Conservation (phyloP, 768 basidiomycete genomes). For the Amanita pseudoporphyria region DNA sequence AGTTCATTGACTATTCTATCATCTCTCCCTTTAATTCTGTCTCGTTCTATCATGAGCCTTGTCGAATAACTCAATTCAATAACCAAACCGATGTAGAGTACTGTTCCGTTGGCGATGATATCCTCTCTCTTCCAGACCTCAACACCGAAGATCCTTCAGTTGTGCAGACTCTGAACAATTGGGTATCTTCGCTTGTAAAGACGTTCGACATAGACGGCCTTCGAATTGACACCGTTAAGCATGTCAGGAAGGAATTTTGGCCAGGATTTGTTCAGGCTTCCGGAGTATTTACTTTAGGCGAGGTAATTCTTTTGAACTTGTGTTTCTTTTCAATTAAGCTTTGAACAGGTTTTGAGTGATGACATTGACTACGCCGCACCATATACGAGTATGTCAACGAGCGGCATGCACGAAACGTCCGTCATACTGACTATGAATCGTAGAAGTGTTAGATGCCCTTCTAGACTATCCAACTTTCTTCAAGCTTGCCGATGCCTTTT, state of each 20-base stretch:
- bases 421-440: not conserved
- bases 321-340: not conserved
- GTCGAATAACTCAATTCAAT: constrained; percentile 51
- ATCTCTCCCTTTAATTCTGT: constrained; percentile 19
- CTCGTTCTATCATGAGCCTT: constrained; percentile 50
- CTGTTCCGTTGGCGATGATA: constrained; percentile 68
- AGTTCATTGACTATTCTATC: constrained; percentile 18
- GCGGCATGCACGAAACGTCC: not conserved
- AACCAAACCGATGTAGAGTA: constrained; percentile 49
- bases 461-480: constrained; percentile 54
- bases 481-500: constrained; percentile 41
- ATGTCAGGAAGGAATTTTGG: constrained; percentile 63
- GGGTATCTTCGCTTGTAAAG: constrained; percentile 49
- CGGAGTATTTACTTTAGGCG: constrained; percentile 66
- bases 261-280: constrained; percentile 48
- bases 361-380: constrained; percentile 21
- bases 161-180: constrained; percentile 41
- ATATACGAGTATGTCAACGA: constrained; percentile 26
- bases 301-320: constrained; percentile 29
- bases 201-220: constrained; percentile 60
- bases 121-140: constrained; percentile 58
- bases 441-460: constrained; percentile 44
- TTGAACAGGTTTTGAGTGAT: constrained; percentile 14
- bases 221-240: constrained; percentile 55
- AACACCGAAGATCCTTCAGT: constrained; percentile 59